These are phyloP conservation scores for Kazachstania bromeliacearum DNA, from an alignment of 805 yeast species.

Conservation along the genomic window DNA sequence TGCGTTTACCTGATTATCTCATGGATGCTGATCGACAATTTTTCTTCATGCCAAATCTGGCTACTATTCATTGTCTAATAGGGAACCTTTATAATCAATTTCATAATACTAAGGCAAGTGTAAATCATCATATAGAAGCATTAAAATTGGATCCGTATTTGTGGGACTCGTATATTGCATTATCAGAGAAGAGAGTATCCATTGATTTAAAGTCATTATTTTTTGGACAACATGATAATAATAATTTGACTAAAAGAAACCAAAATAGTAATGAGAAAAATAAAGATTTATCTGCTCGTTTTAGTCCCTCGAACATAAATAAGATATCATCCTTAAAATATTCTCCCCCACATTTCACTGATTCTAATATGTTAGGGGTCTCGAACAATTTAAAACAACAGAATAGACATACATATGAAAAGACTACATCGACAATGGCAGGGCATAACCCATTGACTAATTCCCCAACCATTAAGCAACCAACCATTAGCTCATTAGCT, in stretches of 20 bases:
- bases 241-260: background rate
- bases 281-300: background rate
- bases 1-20: slow-evolving; percentile 6
- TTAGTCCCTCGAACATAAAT: no score
- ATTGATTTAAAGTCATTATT: slow-evolving; percentile 33
- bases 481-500: slow-evolving; percentile 10
- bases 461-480: slow-evolving; percentile 11
- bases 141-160: slow-evolving; percentile 67
- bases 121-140: slow-evolving; percentile 58
- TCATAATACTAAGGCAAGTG: slow-evolving; percentile 57
- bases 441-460: background rate
- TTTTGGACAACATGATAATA: background rate
- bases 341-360: slow-evolving; percentile 1
- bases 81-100: slow-evolving; percentile 56
- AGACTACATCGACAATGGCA: slow-evolving; percentile 10
- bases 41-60: slow-evolving; percentile 47
- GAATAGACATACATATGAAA: background rate
- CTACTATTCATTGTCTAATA: slow-evolving; percentile 55
- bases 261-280: background rate
- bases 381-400: background rate
- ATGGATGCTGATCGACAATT: slow-evolving; percentile 1
- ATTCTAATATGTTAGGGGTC: background rate
- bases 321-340: no score
- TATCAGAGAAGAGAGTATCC: slow-evolving; percentile 63
- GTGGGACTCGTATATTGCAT: slow-evolving; percentile 77